Evolutionary conservation across 23 red algal species (phyloP).

Genomic region (Chondrus crispus): DNA sequence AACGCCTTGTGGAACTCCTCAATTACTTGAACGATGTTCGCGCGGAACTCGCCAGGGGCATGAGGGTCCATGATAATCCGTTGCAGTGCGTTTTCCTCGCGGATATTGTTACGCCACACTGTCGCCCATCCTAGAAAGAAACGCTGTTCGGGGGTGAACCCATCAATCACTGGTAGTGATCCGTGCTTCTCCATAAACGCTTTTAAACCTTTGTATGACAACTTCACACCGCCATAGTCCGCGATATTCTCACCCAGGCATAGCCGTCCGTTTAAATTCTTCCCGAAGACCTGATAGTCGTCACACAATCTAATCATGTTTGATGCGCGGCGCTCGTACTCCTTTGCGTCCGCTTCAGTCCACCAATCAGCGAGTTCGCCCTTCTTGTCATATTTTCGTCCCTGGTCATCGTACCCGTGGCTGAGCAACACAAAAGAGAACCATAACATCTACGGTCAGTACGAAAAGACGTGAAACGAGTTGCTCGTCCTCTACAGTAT

Average conservation of each 20-base stretch:
- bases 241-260: constrained; percentile 86
- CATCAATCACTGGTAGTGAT: constrained; percentile 26
- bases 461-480: too few species aligned
- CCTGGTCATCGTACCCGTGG: constrained; percentile 61
- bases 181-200: constrained; percentile 60
- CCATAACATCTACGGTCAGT: too few species aligned
- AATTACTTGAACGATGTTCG: constrained; percentile 52
- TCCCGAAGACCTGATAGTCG: constrained; percentile 53
- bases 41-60: constrained; percentile 71
- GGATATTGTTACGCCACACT: constrained; percentile 68
- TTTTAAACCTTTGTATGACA: constrained; percentile 31
- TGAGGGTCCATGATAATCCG: constrained; percentile 71
- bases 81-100: constrained; percentile 59
- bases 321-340: constrained; percentile 61
- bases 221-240: constrained; percentile 72
- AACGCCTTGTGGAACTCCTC: constrained; percentile 60
- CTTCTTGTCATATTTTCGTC: constrained; percentile 62
- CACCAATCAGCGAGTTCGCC: constrained; percentile 78
- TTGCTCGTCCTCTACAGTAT: too few species aligned
- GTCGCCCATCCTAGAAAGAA: constrained; percentile 69
- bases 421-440: neutral
- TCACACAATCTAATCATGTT: constrained; percentile 66
- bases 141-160: constrained; percentile 67
- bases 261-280: constrained; percentile 78
- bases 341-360: constrained; percentile 39